Conservation (phyloP, 352 stramenopile genomes). For the Aphanomyces cochlioides region DNA sequence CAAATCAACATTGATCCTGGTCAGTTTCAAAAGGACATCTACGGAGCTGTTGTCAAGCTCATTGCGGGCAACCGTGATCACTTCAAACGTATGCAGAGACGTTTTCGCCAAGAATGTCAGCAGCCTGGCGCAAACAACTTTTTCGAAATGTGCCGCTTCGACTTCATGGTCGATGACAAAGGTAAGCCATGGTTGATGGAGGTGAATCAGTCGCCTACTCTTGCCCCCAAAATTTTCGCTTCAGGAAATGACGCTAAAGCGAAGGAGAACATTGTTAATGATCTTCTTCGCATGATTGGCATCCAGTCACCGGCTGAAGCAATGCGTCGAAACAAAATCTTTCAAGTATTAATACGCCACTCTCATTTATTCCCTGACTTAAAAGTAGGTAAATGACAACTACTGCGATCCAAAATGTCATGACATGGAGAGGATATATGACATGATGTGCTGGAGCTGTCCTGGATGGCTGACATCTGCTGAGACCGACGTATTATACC, state of each 20-base stretch:
- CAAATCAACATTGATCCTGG: slow-evolving; percentile 57
- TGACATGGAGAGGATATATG: slow-evolving; percentile 57
- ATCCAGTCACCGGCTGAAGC: too few species aligned
- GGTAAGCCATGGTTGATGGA: too few species aligned
- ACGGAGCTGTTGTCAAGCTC: slow-evolving; percentile 56
- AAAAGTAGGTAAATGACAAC: slow-evolving; percentile 29
- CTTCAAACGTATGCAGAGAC: slow-evolving; percentile 30
- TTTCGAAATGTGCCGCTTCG: too few species aligned
- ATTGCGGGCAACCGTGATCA: slow-evolving; percentile 55
- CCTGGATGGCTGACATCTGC: slow-evolving; percentile 63
- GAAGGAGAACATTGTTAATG: too few species aligned
- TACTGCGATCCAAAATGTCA: slow-evolving; percentile 65
- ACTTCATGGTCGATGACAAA: too few species aligned
- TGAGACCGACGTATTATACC: slow-evolving; percentile 54
- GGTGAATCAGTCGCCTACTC: too few species aligned
- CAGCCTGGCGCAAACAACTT: too few species aligned
- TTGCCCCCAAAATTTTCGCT: too few species aligned
- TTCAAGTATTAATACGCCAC: not conserved
- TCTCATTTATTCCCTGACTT: too few species aligned
- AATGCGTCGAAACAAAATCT: not conserved
- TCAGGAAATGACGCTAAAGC: too few species aligned
- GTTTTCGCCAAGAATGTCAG: too few species aligned
- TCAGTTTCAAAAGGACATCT: slow-evolving; percentile 58
- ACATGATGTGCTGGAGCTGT: slow-evolving; percentile 71
- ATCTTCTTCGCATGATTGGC: too few species aligned